Evolutionary conservation across 2,329 filamentous ascomycete species (phyloP).

Genomic region (Aureobasidium sp.): DNA sequence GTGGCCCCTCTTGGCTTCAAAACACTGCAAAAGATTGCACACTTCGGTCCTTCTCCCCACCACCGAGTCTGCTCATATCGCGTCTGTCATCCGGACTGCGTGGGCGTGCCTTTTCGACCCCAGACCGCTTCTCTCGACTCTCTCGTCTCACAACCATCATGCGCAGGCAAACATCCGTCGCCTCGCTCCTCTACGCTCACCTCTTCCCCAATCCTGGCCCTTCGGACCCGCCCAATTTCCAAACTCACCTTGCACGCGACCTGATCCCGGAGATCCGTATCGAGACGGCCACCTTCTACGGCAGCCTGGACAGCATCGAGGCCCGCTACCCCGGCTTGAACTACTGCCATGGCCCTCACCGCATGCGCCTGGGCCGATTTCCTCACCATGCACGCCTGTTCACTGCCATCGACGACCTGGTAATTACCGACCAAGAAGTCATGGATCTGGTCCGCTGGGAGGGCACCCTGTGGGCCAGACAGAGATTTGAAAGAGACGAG

Average conservation of each 20-base stretch:
- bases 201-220: conserved; percentile 63
- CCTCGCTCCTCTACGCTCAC: conserved; percentile 63
- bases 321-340: conserved; percentile 76
- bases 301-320: conserved; percentile 69
- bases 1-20: background rate
- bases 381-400: conserved; percentile 70
- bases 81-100: background rate
- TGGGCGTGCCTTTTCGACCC: background rate
- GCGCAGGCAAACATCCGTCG: conserved; percentile 61
- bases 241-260: conserved; percentile 58
- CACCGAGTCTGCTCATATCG: background rate
- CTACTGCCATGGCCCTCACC: conserved; percentile 64
- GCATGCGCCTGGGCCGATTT: conserved; percentile 68
- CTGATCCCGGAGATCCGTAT: conserved; percentile 71
- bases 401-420: conserved; percentile 62
- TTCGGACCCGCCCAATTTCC: conserved; percentile 63
- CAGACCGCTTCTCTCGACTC: background rate
- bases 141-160: conserved; percentile 35
- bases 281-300: conserved; percentile 71
- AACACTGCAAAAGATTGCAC: background rate
- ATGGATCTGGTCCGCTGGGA: conserved; percentile 70
- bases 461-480: conserved; percentile 74
- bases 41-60: background rate
- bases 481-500: conserved; percentile 69
- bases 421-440: conserved; percentile 62